These are phyloP conservation scores for Ophiocordyceps camponoti-leonardi DNA, from an alignment of 2,329 filamentous ascomycete genomes.

Conservation along the genomic window DNA sequence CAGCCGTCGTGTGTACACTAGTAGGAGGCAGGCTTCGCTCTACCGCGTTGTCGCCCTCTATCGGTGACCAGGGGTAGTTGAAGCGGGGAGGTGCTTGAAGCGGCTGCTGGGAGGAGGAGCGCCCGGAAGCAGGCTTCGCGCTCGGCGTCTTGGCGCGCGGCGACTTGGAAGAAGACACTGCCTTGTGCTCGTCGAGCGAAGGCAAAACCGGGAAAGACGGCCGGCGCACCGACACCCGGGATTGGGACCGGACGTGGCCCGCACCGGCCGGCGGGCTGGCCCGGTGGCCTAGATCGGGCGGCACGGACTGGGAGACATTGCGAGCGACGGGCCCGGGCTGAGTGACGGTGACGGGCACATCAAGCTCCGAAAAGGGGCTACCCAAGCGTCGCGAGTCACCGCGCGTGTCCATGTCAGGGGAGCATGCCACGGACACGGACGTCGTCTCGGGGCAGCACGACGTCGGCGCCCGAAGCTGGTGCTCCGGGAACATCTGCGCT, in stretches of 20 bases:
- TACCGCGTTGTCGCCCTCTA: constrained; percentile 21
- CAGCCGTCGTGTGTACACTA: constrained; percentile 7
- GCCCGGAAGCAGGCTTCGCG: constrained; percentile 15
- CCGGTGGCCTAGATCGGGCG: constrained; percentile 79
- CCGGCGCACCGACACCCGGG: constrained; percentile 40
- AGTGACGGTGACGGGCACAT: constrained; percentile 64
- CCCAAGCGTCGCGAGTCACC: constrained; percentile 63
- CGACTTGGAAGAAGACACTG: constrained; percentile 18
- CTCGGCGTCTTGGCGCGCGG: constrained; percentile 1
- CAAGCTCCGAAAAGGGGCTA: constrained; percentile 84
- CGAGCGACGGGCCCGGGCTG: constrained; percentile 56
- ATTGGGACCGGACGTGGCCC: constrained; percentile 28
- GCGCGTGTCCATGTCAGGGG: too few species aligned
- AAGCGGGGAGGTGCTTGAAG: constrained; percentile 35
- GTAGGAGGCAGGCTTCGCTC: constrained; percentile 27
- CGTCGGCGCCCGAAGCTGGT: too few species aligned
- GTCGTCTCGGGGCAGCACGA: constrained; percentile 29
- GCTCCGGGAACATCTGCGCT: neutral
- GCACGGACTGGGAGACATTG: constrained; percentile 75
- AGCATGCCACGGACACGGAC: constrained; percentile 30
- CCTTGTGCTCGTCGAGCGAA: constrained; percentile 47
- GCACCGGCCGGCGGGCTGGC: constrained; percentile 16
- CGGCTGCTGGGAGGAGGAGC: constrained; percentile 18
- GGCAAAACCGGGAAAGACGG: constrained; percentile 55
- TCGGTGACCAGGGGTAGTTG: constrained; percentile 38